A percentile compares a stretch with the other conserved stretches of the same genome.
These are phyloP conservation scores for Blastomyces gilchristii DNA, from an alignment of 2,329 filamentous ascomycete species.

Conservation along the genomic window DNA sequence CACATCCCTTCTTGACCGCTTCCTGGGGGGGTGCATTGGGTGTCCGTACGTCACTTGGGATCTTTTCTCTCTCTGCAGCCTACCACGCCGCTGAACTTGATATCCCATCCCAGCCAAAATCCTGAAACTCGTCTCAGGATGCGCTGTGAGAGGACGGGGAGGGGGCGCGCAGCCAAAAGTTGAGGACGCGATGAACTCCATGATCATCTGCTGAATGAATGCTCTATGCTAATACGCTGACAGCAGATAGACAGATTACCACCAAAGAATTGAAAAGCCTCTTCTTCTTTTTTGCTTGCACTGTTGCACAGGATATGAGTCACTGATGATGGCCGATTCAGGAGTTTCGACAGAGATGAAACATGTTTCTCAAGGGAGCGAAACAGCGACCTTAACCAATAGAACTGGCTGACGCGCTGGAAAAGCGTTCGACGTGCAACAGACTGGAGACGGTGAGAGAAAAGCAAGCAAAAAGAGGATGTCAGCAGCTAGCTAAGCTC, in stretches of 20 bases:
- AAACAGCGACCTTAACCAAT: neutral
- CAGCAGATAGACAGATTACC: neutral
- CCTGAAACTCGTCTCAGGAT: neutral
- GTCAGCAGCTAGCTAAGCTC: neutral
- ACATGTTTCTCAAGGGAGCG: conserved; percentile 7
- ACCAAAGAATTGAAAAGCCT: no score
- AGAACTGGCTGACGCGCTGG: neutral
- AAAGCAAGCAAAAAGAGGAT: neutral
- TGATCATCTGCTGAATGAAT: neutral
- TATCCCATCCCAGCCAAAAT: neutral
- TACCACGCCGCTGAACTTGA: neutral
- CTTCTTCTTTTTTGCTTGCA: no score
- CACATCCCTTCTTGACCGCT: conserved; percentile 1
- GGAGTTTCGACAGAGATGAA: conserved; percentile 5
- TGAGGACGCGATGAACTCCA: neutral
- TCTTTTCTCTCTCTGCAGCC: no score
- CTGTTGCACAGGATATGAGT: neutral
- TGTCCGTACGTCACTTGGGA: no score
- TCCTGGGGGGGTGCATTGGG: neutral
- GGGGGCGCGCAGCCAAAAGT: neutral
- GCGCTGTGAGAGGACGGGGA: neutral
- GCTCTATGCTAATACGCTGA: neutral
- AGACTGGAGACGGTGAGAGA: neutral
- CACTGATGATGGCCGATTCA: neutral
- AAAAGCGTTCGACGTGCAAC: neutral